phyloP scores from a whole-genome alignment of 306 rosid genomes.

The Geum urbanum region DNA sequence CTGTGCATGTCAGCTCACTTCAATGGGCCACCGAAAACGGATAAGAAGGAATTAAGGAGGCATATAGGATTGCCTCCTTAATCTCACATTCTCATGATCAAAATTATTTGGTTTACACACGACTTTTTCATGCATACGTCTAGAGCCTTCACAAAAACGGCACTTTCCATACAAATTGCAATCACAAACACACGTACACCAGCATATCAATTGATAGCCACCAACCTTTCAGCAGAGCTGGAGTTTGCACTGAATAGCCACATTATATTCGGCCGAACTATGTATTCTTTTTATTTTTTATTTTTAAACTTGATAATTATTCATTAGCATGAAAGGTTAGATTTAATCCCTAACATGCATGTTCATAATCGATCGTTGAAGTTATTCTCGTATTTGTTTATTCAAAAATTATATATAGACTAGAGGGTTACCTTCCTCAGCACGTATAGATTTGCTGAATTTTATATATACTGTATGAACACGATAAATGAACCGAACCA shows the following conservation, averaged over 20 bases:
- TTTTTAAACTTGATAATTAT: not conserved
- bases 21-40: too few relatives aligned
- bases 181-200: not conserved
- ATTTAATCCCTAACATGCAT: not conserved
- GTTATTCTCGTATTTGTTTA: not conserved
- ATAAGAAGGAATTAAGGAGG: too few relatives aligned
- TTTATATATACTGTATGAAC: not conserved
- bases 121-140: not conserved
- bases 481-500: not conserved
- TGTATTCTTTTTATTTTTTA: not conserved
- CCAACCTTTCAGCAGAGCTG: constrained; percentile 7
- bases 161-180: not conserved
- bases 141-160: not conserved
- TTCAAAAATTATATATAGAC: not conserved
- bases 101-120: not conserved
- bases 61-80: too few relatives aligned
- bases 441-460: not conserved
- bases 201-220: not conserved
- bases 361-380: not conserved
- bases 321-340: not conserved
- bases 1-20: too few relatives aligned
- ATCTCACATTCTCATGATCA: too few relatives aligned
- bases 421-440: not conserved
- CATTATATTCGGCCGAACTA: not conserved
- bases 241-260: not conserved